phyloP scores from a whole-genome alignment of 768 basidiomycete genomes.

The Lentinula sp. region DNA sequence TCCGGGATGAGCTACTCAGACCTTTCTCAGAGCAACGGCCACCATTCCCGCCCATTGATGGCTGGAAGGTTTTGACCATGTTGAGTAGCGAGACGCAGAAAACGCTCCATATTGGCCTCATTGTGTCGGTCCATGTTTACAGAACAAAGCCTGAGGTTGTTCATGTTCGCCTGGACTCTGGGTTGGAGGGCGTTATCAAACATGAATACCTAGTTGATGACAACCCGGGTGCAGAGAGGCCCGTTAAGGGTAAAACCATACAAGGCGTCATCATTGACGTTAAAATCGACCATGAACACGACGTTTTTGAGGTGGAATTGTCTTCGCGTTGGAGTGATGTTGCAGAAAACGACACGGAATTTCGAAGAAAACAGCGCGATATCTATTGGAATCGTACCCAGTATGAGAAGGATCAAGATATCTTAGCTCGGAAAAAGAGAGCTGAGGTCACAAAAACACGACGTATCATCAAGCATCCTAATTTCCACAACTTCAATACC shows the following conservation, averaged over 20 bases:
- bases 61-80: conserved; percentile 90
- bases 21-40: conserved; percentile 77
- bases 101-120: conserved; percentile 73
- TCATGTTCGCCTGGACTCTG: conserved; percentile 82
- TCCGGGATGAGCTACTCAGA: conserved; percentile 75
- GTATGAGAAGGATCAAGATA: conserved; percentile 61
- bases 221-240: conserved; percentile 30
- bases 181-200: conserved; percentile 78
- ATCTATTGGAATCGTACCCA: conserved; percentile 56
- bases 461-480: conserved; percentile 93
- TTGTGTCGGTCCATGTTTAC: conserved; percentile 69
- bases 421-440: conserved; percentile 77
- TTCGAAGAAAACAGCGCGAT: conserved; percentile 55
- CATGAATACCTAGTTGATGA: conserved; percentile 51
- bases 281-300: conserved; percentile 53
- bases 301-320: conserved; percentile 65
- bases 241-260: conserved; percentile 74
- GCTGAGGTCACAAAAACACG: conserved; percentile 75
- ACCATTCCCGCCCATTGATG: conserved; percentile 53
- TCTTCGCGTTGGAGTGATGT: conserved; percentile 65
- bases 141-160: conserved; percentile 49
- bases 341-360: conserved; percentile 52
- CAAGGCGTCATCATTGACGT: conserved; percentile 74
- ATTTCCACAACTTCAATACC: conserved; percentile 94
- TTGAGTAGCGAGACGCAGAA: conserved; percentile 84